Conservation (phyloP, 83 land plant species). For the Thuja plicata region DNA sequence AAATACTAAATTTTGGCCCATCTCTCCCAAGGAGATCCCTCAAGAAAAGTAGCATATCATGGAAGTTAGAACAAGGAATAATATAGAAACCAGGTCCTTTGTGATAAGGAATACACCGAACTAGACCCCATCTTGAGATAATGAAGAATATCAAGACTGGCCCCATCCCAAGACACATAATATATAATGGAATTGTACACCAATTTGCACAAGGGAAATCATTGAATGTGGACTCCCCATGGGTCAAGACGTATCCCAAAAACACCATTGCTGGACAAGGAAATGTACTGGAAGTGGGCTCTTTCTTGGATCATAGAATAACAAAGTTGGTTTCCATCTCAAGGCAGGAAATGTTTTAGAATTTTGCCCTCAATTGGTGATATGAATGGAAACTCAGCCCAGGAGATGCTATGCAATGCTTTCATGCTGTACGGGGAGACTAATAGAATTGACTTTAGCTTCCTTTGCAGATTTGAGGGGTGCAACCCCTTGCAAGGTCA, state of each 20-base stretch:
- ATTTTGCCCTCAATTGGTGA: not conserved
- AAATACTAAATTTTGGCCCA: not conserved
- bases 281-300: not conserved
- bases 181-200: not conserved
- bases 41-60: not conserved
- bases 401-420: not conserved
- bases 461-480: not conserved
- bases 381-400: not conserved
- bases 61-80: not conserved
- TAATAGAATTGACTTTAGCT: not conserved
- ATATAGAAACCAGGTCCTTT: not conserved
- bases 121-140: not conserved
- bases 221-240: not conserved
- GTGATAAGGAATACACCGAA: not conserved
- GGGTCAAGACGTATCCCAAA: not conserved
- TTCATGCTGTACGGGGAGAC: not conserved
- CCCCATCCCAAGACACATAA: not conserved
- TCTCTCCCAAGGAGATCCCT: not conserved
- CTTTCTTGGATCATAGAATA: not conserved
- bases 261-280: not conserved
- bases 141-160: not conserved
- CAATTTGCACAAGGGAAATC: not conserved
- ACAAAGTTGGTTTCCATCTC: not conserved
- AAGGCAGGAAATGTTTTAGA: not conserved
- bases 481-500: not conserved